Conservation (phyloP, 2,329 filamentous ascomycete species). For the Aspergillus transmontanensis region DNA sequence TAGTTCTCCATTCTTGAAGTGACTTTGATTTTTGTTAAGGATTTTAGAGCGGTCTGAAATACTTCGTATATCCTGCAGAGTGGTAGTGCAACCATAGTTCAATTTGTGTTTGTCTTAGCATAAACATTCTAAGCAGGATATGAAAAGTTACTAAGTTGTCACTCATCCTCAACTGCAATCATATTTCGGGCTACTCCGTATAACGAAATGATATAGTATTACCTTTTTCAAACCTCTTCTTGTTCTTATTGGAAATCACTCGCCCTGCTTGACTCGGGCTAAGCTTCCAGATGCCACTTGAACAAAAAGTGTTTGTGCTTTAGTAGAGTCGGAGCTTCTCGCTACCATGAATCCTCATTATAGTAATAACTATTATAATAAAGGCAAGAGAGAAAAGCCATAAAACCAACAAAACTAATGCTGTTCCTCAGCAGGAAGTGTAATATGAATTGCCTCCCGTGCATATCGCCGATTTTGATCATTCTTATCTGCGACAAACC, state of each 20-base stretch:
- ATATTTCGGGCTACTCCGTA: no score
- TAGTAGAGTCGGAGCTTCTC: background rate
- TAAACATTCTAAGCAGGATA: background rate
- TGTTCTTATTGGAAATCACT: no score
- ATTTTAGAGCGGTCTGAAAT: background rate
- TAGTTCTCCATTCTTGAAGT: background rate
- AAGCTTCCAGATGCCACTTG: no score
- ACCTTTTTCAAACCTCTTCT: no score
- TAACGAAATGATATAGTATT: no score
- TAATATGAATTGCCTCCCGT: conserved; percentile 29
- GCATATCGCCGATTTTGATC: conserved; percentile 47
- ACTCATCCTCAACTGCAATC: no score
- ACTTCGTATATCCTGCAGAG: background rate
- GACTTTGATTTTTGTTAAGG: background rate
- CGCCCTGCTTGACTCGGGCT: no score
- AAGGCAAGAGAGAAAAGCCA: background rate
- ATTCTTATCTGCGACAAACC: conserved; percentile 55
- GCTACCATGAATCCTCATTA: background rate
- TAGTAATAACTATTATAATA: background rate
- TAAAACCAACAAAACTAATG: conserved; percentile 20
- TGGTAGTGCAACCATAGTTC: background rate
- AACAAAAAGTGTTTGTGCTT: no score
- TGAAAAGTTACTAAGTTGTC: no score
- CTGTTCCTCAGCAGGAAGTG: conserved; percentile 34
- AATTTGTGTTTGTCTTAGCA: background rate